Percentiles rank a stretch among this genome's conserved stretches.
These are phyloP conservation scores for Talaromyces sp. DNA, from an alignment of 2,329 filamentous ascomycete species.

Conservation along the genomic window DNA sequence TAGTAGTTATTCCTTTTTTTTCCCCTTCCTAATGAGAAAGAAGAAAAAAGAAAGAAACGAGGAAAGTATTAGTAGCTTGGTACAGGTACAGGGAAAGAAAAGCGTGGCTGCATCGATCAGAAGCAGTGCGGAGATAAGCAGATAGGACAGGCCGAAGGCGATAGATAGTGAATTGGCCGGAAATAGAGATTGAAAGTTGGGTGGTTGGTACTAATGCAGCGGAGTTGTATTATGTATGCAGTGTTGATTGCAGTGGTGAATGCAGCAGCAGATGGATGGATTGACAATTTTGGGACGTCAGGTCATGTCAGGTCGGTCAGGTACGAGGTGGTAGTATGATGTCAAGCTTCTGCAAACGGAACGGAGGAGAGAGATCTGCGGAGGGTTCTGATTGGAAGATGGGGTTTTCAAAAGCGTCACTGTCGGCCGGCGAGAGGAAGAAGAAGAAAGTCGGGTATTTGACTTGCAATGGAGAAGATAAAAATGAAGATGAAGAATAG, in stretches of 20 bases:
- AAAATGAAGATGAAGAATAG: background rate
- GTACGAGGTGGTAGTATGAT: conserved; percentile 3
- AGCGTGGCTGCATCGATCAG: background rate
- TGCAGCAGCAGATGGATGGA: background rate
- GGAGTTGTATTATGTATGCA: background rate
- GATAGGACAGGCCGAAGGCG: background rate
- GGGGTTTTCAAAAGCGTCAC: background rate
- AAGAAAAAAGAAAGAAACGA: background rate
- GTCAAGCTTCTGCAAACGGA: conserved; percentile 10
- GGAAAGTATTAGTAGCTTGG: background rate
- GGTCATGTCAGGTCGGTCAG: background rate
- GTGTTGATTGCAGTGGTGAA: background rate
- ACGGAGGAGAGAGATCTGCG: conserved; percentile 6
- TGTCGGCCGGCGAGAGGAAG: conserved; percentile 8
- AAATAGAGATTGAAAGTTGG: background rate
- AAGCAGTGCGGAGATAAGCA: background rate
- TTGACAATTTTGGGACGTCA: background rate
- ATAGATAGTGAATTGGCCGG: background rate
- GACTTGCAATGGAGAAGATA: background rate
- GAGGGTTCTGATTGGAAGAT: background rate
- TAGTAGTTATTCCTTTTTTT: background rate
- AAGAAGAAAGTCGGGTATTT: background rate
- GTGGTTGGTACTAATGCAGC: background rate
- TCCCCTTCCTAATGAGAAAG: background rate
- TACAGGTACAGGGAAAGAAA: background rate